Conservation (phyloP, 345 rosid genomes). For the Populus nigra region DNA sequence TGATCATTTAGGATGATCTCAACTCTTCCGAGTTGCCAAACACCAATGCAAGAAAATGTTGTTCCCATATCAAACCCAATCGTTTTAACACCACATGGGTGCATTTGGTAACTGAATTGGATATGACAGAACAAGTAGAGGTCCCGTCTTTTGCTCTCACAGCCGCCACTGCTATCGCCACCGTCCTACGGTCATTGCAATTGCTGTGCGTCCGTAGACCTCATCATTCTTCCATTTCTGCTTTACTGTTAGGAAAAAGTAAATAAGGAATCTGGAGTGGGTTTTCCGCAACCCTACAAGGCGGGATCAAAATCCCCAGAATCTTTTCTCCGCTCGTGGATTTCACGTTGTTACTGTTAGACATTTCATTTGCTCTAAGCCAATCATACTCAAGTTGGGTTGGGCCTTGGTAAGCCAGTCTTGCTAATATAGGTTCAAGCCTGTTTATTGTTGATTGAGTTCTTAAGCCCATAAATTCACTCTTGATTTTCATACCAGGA, state of each 20-base stretch:
- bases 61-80: constrained; percentile 35
- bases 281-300: too few relatives aligned
- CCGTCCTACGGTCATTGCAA: neutral
- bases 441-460: too few relatives aligned
- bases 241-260: too few relatives aligned
- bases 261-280: too few relatives aligned
- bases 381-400: neutral
- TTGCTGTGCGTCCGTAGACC: neutral
- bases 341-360: too few relatives aligned
- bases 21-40: constrained; percentile 30
- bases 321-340: neutral
- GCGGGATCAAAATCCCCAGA: neutral
- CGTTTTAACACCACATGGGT: too few relatives aligned
- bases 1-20: constrained; percentile 32
- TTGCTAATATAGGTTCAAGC: neutral
- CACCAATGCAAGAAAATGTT: constrained; percentile 25
- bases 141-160: too few relatives aligned
- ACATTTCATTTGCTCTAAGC: neutral
- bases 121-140: too few relatives aligned
- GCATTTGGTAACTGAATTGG: too few relatives aligned
- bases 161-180: too few relatives aligned
- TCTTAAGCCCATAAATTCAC: neutral
- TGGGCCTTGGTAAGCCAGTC: neutral
- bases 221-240: neutral
- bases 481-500: too few relatives aligned